Conservation (phyloP, 108 stramenopile species). For the Skeletonema grethae region DNA sequence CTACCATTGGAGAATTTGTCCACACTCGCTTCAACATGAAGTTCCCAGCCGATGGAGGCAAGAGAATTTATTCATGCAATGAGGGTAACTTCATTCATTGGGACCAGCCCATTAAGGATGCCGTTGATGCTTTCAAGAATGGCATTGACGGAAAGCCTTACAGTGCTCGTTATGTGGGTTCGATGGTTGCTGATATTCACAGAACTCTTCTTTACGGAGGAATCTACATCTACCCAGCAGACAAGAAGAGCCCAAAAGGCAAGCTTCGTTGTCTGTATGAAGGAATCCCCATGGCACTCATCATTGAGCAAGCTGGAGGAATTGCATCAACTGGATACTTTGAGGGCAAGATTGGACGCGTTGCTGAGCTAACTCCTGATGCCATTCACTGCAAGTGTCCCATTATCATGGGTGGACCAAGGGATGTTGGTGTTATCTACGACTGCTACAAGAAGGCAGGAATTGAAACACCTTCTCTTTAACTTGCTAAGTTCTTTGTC, state of each 20-base stretch:
- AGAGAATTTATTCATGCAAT: slow-evolving; percentile 97
- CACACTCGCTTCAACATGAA: slow-evolving; percentile 90
- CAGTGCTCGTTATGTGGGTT: slow-evolving; percentile 96
- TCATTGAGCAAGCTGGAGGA: slow-evolving; percentile 98
- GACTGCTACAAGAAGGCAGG: slow-evolving; percentile 81
- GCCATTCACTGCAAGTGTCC: slow-evolving; percentile 97
- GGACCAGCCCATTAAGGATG: slow-evolving; percentile 93
- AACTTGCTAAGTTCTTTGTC: slow-evolving; percentile 4
- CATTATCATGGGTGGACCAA: slow-evolving; percentile 94
- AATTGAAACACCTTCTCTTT: slow-evolving; percentile 67
- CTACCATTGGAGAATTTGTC: slow-evolving; percentile 98
- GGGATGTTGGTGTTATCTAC: slow-evolving; percentile 88
- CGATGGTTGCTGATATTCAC: slow-evolving; percentile 99
- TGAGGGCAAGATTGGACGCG: slow-evolving; percentile 86
- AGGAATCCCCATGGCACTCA: slow-evolving; percentile 99
- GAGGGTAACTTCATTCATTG: slow-evolving; percentile 95
- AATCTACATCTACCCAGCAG: slow-evolving; percentile 98
- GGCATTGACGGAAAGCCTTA: slow-evolving; percentile 71
- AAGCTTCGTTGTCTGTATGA: slow-evolving; percentile 98
- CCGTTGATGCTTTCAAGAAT: slow-evolving; percentile 89
- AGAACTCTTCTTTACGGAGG: slow-evolving; percentile 99
- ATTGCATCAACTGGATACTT: slow-evolving; percentile 96
- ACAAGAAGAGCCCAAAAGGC: slow-evolving; percentile 91
- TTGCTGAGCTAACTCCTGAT: slow-evolving; percentile 91
- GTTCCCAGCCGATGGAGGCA: slow-evolving; percentile 90